A percentile compares a stretch with the other conserved stretches of the same genome.
Evolutionary conservation across 2,329 filamentous ascomycete species (phyloP).

Genomic region (Blastomyces emzantsi): DNA sequence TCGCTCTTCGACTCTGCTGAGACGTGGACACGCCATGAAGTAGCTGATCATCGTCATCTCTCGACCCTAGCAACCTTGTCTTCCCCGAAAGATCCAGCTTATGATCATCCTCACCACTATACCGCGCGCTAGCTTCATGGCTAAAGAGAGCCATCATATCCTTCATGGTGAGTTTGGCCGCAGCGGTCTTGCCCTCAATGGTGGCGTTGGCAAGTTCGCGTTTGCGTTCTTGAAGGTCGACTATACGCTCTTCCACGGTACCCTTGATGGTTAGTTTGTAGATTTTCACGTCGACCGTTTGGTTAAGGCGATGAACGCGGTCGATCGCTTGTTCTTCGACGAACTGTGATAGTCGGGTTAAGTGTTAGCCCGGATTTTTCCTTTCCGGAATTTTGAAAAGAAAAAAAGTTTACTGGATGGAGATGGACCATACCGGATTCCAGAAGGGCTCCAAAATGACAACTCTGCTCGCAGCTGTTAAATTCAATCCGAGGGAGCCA

Average conservation of each 20-base stretch:
- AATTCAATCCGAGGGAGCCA: constrained; percentile 82
- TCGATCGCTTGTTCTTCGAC: constrained; percentile 99
- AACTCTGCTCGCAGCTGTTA: constrained; percentile 87
- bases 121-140: constrained; percentile 51
- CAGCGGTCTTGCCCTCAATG: constrained; percentile 68
- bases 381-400: neutral
- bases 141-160: constrained; percentile 90
- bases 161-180: constrained; percentile 78
- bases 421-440: constrained; percentile 62
- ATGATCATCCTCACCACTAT: constrained; percentile 31
- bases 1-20: constrained; percentile 16
- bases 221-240: constrained; percentile 93
- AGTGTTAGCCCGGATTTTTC: neutral
- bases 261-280: constrained; percentile 85
- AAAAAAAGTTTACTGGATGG: neutral
- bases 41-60: constrained; percentile 19
- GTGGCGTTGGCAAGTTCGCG: constrained; percentile 82
- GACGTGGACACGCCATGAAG: constrained; percentile 14
- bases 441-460: constrained; percentile 97
- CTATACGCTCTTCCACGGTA: constrained; percentile 86
- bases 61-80: constrained; percentile 24
- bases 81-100: constrained; percentile 27
- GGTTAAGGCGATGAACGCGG: constrained; percentile 94
- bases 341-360: constrained; percentile 49
- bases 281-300: constrained; percentile 87